Evolutionary conservation across 1,139 yeast species (phyloP), one percentile per base, ranked within the genome.

Genomic region (Lodderomyces jiufengensis): DNA sequence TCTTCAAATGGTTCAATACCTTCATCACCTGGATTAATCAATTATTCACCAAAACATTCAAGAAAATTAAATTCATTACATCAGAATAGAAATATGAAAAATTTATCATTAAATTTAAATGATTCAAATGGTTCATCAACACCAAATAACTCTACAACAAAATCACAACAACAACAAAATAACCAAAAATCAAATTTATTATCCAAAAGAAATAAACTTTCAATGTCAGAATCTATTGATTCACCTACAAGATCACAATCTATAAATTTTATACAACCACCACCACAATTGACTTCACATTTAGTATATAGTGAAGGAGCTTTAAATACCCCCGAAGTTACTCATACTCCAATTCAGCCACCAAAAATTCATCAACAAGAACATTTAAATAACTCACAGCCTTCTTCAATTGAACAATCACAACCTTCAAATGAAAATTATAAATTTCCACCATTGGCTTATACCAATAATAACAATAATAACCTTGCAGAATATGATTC

Each of bases 21-120:
- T 6, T 32, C 44, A 9, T 32, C 41, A 18, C 38, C 40, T 8
- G 50, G 50, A 6, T 25, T 42, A 14, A 48, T 59, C 38, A 63
- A 61, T 43, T 62, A 61, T 42, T 61, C 66, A 3, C 69, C 70
- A n/a, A 63, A 60, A 40, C 68, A 62, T 41, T 51, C 63, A n/a
- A 45, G 65, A 20, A 56, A 57, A 43, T 53, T 57, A 11, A 50
- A 55, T 30, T 52, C 64, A 13, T 50, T 61, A 24, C 44, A 51
- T 20, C 38, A 50, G 37, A 57, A 48, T 36, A 38, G 65, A 34
- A 59, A 59, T 33, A 62, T 59, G 60, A 66, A 67, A 48, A 63
- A 61, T 35, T 48, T 67, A 30, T 60, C 64, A 32, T 53, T 67
- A 32, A 61, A 63, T 40, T 43, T 61, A 16, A 35, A 31, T 9